Percentiles rank a stretch among this genome's conserved stretches.
These are phyloP conservation scores for Mortierella hygrophila DNA, from an alignment of 192 early-diverging fungal genomes.

Conservation along the genomic window DNA sequence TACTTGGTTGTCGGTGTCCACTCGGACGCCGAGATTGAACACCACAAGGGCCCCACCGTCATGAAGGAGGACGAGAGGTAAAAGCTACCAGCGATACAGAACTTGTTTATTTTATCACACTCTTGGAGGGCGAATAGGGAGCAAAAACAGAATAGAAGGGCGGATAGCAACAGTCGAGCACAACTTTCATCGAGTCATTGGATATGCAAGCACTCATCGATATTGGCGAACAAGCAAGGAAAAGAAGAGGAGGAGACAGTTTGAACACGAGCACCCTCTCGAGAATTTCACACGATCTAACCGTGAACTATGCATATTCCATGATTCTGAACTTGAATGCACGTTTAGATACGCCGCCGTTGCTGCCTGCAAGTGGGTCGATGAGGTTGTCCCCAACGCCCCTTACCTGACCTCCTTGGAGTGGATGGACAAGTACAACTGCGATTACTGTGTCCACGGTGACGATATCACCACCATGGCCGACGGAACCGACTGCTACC, in stretches of 20 bases:
- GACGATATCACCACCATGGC: conserved; percentile 98
- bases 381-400: conserved; percentile 92
- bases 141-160: neutral
- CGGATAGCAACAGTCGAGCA: neutral
- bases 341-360: conserved; percentile 87
- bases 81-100: neutral
- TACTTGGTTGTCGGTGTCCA: conserved; percentile 96
- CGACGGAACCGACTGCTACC: conserved; percentile 98
- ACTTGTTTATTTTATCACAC: neutral
- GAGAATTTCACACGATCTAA: conserved; percentile 3
- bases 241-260: neutral
- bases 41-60: conserved; percentile 97
- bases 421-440: conserved; percentile 85
- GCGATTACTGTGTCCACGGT: conserved; percentile 97
- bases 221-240: neutral
- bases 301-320: neutral
- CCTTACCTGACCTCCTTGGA: conserved; percentile 94
- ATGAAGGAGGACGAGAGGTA: conserved; percentile 96
- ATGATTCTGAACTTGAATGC: neutral
- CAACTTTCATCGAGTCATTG: neutral
- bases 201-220: neutral
- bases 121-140: neutral
- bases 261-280: neutral
- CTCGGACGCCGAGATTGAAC: conserved; percentile 92
- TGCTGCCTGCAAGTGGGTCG: conserved; percentile 94